Percentiles rank a stretch among this genome's conserved stretches.
phyloP scores from a whole-genome alignment of 768 basidiomycete species.

The Ephemerocybe angulata region DNA sequence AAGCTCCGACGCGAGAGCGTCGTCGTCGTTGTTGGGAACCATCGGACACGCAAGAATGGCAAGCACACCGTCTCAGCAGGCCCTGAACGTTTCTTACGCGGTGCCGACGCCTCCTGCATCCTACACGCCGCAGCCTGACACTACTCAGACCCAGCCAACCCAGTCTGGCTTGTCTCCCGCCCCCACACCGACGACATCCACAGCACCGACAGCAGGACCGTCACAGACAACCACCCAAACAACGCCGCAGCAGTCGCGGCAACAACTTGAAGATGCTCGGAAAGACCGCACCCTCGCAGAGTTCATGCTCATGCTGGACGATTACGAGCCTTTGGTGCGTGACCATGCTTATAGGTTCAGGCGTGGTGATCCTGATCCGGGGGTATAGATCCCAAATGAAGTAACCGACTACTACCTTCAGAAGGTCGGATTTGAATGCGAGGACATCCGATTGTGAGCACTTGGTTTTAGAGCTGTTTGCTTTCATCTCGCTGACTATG shows the following conservation, averaged over 20 bases:
- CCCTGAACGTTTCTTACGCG: constrained; percentile 23
- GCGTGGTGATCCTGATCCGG: neutral
- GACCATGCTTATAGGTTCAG: neutral
- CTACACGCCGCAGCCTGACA: constrained; percentile 25
- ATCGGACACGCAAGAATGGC: constrained; percentile 27
- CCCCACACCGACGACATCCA: constrained; percentile 10
- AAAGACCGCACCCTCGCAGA: constrained; percentile 91
- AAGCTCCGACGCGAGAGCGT: constrained; percentile 10
- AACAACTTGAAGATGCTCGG: constrained; percentile 74
- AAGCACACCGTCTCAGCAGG: constrained; percentile 27
- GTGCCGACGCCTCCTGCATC: constrained; percentile 22
- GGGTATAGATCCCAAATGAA: constrained; percentile 85
- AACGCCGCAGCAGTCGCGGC: constrained; percentile 48
- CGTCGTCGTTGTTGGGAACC: neutral
- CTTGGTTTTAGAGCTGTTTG: neutral
- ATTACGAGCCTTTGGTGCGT: constrained; percentile 89
- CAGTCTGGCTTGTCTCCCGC: constrained; percentile 18
- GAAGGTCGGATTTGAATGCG: constrained; percentile 91
- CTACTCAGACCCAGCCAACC: constrained; percentile 22
- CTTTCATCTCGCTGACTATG: neutral
- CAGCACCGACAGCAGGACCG: constrained; percentile 22
- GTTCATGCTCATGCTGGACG: constrained; percentile 93
- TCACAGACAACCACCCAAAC: constrained; percentile 23
- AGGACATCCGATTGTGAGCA: constrained; percentile 81
- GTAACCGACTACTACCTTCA: constrained; percentile 98